A percentile compares a stretch with the other conserved stretches of the same genome.
Evolutionary conservation across 768 basidiomycete genomes (phyloP).

Genomic region (Rhodotorula toruloides): DNA sequence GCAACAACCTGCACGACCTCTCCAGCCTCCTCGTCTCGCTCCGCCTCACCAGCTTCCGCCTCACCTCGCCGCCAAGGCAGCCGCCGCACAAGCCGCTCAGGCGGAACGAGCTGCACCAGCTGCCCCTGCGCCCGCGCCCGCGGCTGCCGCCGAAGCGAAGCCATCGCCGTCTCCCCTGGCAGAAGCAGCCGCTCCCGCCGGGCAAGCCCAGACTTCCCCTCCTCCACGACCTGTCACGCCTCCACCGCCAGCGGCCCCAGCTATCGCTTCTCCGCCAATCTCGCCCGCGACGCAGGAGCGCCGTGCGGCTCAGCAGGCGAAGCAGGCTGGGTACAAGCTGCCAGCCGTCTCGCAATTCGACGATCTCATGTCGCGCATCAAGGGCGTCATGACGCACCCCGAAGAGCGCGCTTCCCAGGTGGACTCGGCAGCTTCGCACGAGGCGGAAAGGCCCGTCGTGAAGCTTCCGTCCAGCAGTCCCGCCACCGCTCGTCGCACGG

Average conservation of each 20-base stretch:
- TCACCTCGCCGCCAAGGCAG: conserved; percentile 18
- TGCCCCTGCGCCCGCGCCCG: not conserved
- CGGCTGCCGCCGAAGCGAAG: not conserved
- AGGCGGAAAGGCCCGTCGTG: conserved; percentile 8
- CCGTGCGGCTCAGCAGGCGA: not conserved
- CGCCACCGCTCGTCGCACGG: not conserved
- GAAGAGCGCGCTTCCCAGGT: not conserved
- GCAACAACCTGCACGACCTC: not conserved
- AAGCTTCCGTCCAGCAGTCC: conserved; percentile 12
- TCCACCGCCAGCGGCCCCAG: not conserved
- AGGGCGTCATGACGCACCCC: conserved; percentile 45
- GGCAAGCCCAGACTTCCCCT: not conserved
- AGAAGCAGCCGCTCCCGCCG: not conserved
- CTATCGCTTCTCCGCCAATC: not conserved
- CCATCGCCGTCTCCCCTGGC: not conserved
- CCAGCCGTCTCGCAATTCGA: conserved; percentile 43
- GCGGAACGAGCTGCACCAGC: not conserved
- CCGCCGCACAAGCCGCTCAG: not conserved
- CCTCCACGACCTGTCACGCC: not conserved
- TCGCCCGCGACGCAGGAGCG: conserved; percentile 4
- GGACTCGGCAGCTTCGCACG: conserved; percentile 1
- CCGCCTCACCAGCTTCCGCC: conserved; percentile 16
- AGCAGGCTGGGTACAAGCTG: conserved; percentile 17
- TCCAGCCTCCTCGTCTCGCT: not conserved
- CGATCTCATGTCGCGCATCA: conserved; percentile 45